These are phyloP conservation scores for Ogataea saltuana DNA, from an alignment of 805 yeast species.

Conservation along the genomic window DNA sequence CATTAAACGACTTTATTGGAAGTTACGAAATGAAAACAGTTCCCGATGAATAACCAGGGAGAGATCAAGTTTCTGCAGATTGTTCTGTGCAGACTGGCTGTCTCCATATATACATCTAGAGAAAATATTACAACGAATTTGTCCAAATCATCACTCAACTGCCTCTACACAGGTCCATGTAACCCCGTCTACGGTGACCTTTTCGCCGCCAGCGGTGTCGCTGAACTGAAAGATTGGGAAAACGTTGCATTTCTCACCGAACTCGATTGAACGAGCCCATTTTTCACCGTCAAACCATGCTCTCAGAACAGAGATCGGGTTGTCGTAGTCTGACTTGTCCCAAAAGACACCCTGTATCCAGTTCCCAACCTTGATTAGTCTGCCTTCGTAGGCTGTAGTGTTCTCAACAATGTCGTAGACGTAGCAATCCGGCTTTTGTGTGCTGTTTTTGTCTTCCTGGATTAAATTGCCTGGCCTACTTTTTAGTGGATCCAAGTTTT, in stretches of 20 bases:
- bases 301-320: conserved; percentile 28
- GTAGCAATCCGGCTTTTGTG: conserved; percentile 19
- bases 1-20: conserved; percentile 39
- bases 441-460: neutral
- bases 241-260: conserved; percentile 18
- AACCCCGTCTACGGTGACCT: conserved; percentile 13
- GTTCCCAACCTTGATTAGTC: conserved; percentile 47
- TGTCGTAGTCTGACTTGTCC: conserved; percentile 28
- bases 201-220: conserved; percentile 14
- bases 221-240: conserved; percentile 17
- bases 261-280: conserved; percentile 18
- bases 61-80: too few relatives aligned
- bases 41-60: too few relatives aligned
- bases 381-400: conserved; percentile 38
- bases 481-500: conserved; percentile 44
- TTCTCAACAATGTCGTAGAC: conserved; percentile 31
- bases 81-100: conserved; percentile 1
- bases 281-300: conserved; percentile 13
- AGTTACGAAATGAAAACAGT: conserved; percentile 6
- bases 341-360: conserved; percentile 54
- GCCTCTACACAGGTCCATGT: conserved; percentile 28
- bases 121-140: conserved; percentile 5
- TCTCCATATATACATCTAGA: conserved; percentile 8
- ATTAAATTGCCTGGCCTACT: conserved; percentile 29
- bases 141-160: conserved; percentile 2